These are phyloP conservation scores for Volvariella volvacea DNA, from an alignment of 1,284 basidiomycete genomes.

Conservation along the genomic window DNA sequence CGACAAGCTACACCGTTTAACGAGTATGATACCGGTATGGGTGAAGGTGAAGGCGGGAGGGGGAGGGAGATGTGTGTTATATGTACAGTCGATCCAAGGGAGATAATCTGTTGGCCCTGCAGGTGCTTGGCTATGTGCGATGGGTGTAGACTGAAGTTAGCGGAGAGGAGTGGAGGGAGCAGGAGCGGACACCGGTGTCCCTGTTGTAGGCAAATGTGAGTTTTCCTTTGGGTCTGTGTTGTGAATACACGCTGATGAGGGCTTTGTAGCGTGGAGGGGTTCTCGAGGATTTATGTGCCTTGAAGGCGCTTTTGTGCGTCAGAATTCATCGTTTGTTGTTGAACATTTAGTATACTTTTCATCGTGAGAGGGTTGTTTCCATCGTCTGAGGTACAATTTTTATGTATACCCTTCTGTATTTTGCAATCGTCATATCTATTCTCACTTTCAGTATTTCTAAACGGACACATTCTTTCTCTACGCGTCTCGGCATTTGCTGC, in stretches of 20 bases:
- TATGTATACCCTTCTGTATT: too few relatives aligned
- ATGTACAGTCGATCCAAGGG: slow-evolving; percentile 61
- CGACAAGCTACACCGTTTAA: neutral
- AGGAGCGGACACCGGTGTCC: slow-evolving; percentile 58
- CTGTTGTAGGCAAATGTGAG: slow-evolving; percentile 64
- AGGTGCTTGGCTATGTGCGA: slow-evolving; percentile 73
- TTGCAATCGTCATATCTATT: too few relatives aligned
- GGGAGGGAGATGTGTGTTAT: slow-evolving; percentile 45
- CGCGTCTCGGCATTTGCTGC: too few relatives aligned
- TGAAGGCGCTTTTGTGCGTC: too few relatives aligned
- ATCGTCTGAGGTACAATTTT: too few relatives aligned
- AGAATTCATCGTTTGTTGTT: too few relatives aligned
- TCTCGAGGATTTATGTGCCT: slow-evolving; percentile 63
- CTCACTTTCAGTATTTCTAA: too few relatives aligned
- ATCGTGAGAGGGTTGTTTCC: too few relatives aligned
- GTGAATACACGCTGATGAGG: slow-evolving; percentile 4
- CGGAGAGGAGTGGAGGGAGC: slow-evolving; percentile 51
- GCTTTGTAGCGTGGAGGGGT: slow-evolving; percentile 56
- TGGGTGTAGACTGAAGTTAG: slow-evolving; percentile 62
- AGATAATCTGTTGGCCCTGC: slow-evolving; percentile 77
- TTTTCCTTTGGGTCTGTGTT: neutral
- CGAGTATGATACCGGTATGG: neutral
- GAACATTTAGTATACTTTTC: too few relatives aligned
- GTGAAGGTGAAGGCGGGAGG: neutral
- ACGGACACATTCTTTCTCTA: too few relatives aligned